These are phyloP conservation scores for Blastobotrys petasosporus DNA, from an alignment of 1,139 yeast species.

Conservation along the genomic window DNA sequence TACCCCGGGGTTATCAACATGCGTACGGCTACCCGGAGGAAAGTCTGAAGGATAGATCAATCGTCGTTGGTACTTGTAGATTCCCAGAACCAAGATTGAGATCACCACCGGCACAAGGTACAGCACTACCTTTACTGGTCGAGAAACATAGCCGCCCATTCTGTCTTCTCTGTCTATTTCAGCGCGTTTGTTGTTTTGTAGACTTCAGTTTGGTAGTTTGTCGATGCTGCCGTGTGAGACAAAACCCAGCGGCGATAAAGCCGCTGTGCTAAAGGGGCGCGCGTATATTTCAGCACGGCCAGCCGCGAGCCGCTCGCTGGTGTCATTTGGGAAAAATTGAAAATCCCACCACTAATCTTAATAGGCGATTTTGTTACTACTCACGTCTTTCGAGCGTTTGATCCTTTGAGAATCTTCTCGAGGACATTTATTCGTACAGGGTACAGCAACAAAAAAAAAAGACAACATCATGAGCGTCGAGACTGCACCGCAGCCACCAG, in stretches of 20 bases:
- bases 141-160: constrained; percentile 4
- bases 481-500: background rate
- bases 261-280: background rate
- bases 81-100: constrained; percentile 35
- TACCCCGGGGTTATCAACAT: constrained; percentile 73
- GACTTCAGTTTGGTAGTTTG: background rate
- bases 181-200: background rate
- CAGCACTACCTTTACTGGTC: constrained; percentile 7
- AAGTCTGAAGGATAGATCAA: constrained; percentile 78
- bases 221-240: background rate
- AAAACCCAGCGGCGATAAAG: no score
- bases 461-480: constrained; percentile 1
- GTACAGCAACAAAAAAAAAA: background rate
- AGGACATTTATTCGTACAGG: no score
- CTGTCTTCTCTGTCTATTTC: background rate
- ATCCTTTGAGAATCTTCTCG: no score
- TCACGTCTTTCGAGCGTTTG: background rate
- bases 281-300: background rate
- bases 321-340: background rate
- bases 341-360: no score
- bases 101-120: constrained; percentile 16
- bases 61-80: constrained; percentile 61
- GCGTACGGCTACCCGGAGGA: constrained; percentile 63
- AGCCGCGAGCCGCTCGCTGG: no score
- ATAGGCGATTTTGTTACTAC: background rate